Evolutionary conservation across 148 eudicot genomes (phyloP).

Genomic region (Polygonum aviculare): DNA sequence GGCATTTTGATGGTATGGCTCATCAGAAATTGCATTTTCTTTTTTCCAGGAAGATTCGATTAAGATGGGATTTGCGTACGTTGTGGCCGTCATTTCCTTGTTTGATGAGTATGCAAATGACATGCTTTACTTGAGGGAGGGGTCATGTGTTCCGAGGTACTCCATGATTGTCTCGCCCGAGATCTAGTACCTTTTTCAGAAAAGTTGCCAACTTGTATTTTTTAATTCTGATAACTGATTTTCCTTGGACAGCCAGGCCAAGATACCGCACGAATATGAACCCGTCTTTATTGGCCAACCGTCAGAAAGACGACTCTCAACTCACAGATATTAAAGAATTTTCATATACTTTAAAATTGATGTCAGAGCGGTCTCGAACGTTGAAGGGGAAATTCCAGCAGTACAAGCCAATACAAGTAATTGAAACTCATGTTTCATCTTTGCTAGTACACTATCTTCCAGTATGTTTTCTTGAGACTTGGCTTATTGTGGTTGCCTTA

Average conservation of each 20-base stretch:
- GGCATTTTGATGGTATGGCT: neutral
- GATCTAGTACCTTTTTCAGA: neutral
- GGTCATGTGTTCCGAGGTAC: slow-evolving; percentile 87
- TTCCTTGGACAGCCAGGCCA: slow-evolving; percentile 75
- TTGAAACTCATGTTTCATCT: neutral
- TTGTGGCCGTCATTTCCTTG: slow-evolving; percentile 57
- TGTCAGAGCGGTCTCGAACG: slow-evolving; percentile 63
- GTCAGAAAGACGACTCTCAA: slow-evolving; percentile 32
- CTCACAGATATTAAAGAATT: slow-evolving; percentile 30
- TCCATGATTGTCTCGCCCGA: neutral
- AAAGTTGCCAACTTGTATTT: neutral
- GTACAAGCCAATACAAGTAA: slow-evolving; percentile 66
- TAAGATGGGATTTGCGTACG: slow-evolving; percentile 65
- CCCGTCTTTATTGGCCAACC: slow-evolving; percentile 12
- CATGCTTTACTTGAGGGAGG: slow-evolving; percentile 62
- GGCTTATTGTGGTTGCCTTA: slow-evolving; percentile 1
- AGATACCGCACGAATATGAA: slow-evolving; percentile 42
- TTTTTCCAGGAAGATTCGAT: slow-evolving; percentile 63
- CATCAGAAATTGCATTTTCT: neutral
- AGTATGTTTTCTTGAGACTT: neutral
- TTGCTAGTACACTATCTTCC: neutral
- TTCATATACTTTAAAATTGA: slow-evolving; percentile 34
- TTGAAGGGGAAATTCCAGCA: slow-evolving; percentile 58
- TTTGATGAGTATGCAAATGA: slow-evolving; percentile 88
- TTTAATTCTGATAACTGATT: slow-evolving; percentile 7